Base-by-base conservation (phyloP, 352 stramenopile genomes). In the Elongisporangium undulatum region DNA sequence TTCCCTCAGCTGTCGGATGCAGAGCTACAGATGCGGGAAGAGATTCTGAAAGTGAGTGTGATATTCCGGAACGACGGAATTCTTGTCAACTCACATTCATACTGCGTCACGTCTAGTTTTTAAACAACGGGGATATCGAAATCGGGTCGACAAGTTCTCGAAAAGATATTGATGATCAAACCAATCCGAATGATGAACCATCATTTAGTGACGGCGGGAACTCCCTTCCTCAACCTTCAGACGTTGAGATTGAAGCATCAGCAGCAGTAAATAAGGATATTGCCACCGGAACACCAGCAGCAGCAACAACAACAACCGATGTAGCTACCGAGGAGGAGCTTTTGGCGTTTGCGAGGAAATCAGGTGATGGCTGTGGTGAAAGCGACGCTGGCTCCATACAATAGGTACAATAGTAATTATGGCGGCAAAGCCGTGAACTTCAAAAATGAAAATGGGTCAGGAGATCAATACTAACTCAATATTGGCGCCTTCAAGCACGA, bases 1-100 rank as follows among this genome's bases (percentile, higher is more conserved):
- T 86, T 79, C 24, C 77, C 80, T 2, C 55, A 61, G 3, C 64
- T 88, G 2, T 81, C 78, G 4, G 72, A 87, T 15, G 34, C 67
- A 0, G 72, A 87, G 26, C 12, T 70, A 17, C 72, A 74, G 59
- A 58, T 56, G 3, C 61, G 66, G 0, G 51, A 56, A 19, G 68
- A 62, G 50, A 65, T 88, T 17, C 68, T 74, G 49, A 55, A 82
- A 66, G 80, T 74, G 51, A 41, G 29, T 9, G 4, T 41, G 29
- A 41, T 41, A 4, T 15, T 4, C 26, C 8, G 26, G 8, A 34
- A 34, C n/a, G n/a, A n/a, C n/a, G n/a, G n/a, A n/a, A n/a, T 41
- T 4, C 9, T 41, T 9, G 8, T 41, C 13, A 4, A 9, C 29
- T 41, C 26, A 34, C 26, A 8, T 34, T 34, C 4, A 34, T 34